Conservation (phyloP, 108 stramenopile species). For the Nitzschia sp. region DNA sequence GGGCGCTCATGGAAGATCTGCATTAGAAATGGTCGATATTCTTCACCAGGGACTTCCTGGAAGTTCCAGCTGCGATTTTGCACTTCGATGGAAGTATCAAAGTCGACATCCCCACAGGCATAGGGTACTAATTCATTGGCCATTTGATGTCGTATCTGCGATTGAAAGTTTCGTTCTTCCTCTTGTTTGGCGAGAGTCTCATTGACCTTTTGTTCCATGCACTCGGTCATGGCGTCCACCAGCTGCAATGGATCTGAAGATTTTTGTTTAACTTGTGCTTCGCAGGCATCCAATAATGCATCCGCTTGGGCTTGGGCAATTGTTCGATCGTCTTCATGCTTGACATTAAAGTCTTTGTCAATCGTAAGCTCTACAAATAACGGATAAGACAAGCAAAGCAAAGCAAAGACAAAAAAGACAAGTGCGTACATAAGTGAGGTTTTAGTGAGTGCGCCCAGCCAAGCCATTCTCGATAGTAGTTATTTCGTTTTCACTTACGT, state of each 20-base stretch:
- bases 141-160: slow-evolving; percentile 48
- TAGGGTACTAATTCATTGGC: slow-evolving; percentile 57
- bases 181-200: slow-evolving; percentile 40
- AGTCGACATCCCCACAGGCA: slow-evolving; percentile 61
- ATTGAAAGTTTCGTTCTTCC: slow-evolving; percentile 70
- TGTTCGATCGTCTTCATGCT: slow-evolving; percentile 49
- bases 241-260: slow-evolving; percentile 18
- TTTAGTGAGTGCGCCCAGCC: too few species aligned
- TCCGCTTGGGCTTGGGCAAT: slow-evolving; percentile 45
- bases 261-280: neutral
- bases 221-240: slow-evolving; percentile 41
- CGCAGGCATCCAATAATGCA: slow-evolving; percentile 44
- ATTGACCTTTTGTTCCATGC: slow-evolving; percentile 52
- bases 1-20: slow-evolving; percentile 52
- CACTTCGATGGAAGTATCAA: slow-evolving; percentile 41
- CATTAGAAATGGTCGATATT: slow-evolving; percentile 14
- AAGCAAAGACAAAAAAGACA: neutral
- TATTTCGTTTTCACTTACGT: slow-evolving; percentile 38
- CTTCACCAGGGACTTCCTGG: neutral
- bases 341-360: slow-evolving; percentile 31
- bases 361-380: slow-evolving; percentile 20
- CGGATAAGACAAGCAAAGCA: neutral
- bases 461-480: neutral
- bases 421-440: too few species aligned
- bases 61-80: slow-evolving; percentile 39